Percentiles rank a stretch among this genome's conserved stretches.
These are phyloP conservation scores for Tagetes patula DNA, from an alignment of 129 eudicot genomes.

Conservation along the genomic window DNA sequence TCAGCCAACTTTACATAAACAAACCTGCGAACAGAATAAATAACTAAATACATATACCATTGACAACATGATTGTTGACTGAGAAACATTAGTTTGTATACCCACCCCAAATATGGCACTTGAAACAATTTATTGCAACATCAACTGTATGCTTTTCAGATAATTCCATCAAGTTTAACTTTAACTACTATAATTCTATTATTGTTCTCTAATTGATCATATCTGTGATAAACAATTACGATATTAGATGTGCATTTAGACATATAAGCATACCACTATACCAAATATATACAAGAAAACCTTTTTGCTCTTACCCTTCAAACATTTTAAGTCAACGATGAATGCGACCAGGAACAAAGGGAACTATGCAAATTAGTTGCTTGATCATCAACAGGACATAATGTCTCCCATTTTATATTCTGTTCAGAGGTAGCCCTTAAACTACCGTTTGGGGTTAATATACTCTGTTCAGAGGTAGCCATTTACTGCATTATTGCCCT, in stretches of 20 bases:
- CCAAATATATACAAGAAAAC: constrained; percentile 11
- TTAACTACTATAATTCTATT: constrained; percentile 1
- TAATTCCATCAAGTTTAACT: constrained; percentile 2
- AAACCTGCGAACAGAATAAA: constrained; percentile 47
- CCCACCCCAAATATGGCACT: neutral
- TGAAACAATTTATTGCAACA: constrained; percentile 2
- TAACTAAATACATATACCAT: constrained; percentile 4
- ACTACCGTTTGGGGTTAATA: no score
- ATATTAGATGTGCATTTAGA: neutral
- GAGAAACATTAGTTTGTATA: constrained; percentile 8
- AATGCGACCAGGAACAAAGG: constrained; percentile 9
- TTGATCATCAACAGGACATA: constrained; percentile 9
- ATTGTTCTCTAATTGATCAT: neutral
- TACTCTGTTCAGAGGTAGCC: no score
- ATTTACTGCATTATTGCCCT: no score
- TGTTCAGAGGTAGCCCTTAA: no score
- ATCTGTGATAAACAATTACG: neutral
- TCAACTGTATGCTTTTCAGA: constrained; percentile 10
- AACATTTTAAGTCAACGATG: neutral
- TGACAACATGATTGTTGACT: constrained; percentile 12
- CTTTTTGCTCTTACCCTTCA: neutral
- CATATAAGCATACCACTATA: neutral
- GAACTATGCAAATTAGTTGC: neutral
- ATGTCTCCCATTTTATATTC: no score
- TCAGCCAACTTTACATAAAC: constrained; percentile 62